These are phyloP conservation scores for Annona cherimola DNA, from an alignment of 164 flowering plant species.

Conservation along the genomic window DNA sequence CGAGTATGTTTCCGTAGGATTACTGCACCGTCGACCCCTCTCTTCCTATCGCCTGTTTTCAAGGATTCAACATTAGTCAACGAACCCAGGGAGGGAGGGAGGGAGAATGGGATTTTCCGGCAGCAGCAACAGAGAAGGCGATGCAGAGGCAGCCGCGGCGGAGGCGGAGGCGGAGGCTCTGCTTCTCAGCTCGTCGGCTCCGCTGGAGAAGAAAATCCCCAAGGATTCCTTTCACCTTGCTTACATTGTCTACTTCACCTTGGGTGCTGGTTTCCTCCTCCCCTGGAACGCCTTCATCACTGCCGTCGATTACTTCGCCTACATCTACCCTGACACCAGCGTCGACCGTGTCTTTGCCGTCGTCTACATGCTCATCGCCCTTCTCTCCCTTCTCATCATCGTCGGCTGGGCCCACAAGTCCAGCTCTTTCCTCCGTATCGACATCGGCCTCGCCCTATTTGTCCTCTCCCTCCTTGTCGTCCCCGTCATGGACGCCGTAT, in stretches of 20 bases:
- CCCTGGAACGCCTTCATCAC: constrained; percentile 99
- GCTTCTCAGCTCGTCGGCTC: constrained; percentile 12
- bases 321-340: constrained; percentile 71
- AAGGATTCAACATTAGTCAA: too few relatives aligned
- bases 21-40: too few relatives aligned
- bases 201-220: constrained; percentile 27
- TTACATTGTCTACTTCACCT: constrained; percentile 78
- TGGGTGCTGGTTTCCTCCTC: constrained; percentile 78
- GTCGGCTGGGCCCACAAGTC: constrained; percentile 50
- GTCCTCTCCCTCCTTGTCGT: constrained; percentile 51
- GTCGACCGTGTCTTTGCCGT: constrained; percentile 85
- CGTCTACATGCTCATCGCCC: constrained; percentile 66
- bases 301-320: constrained; percentile 93
- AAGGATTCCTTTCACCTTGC: constrained; percentile 67
- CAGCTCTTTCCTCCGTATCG: constrained; percentile 46
- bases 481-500: constrained; percentile 65
- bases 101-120: constrained; percentile 15
- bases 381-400: constrained; percentile 41
- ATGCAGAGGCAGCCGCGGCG: background rate
- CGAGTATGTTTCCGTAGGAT: too few relatives aligned
- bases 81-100: background rate
- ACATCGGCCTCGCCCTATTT: constrained; percentile 61
- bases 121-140: background rate
- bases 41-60: too few relatives aligned
- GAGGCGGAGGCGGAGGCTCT: background rate